A percentile compares a stretch with the other conserved stretches of the same genome.
phyloP scores from a whole-genome alignment of 2,329 filamentous ascomycete species.

The Xylaria sp. region DNA sequence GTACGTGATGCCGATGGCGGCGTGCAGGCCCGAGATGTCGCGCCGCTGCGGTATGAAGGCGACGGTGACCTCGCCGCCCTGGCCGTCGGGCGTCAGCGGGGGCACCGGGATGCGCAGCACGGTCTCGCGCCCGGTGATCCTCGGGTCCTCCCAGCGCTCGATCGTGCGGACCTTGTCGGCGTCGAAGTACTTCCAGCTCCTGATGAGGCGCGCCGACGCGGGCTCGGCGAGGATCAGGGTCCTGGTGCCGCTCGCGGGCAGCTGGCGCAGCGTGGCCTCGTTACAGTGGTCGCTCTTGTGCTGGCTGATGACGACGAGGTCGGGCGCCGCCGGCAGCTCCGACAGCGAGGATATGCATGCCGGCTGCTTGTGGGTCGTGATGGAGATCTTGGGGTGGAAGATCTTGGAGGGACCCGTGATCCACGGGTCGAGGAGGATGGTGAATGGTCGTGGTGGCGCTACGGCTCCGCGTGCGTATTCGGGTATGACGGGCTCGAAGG shows the following conservation, averaged over 20 bases:
- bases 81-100: constrained; percentile 52
- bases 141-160: constrained; percentile 50
- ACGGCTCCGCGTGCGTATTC: constrained; percentile 37
- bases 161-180: constrained; percentile 49
- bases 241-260: constrained; percentile 55
- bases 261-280: constrained; percentile 66
- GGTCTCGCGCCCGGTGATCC: constrained; percentile 37
- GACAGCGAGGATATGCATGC: constrained; percentile 58
- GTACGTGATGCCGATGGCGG: constrained; percentile 74
- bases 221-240: constrained; percentile 69
- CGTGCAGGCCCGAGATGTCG: constrained; percentile 64
- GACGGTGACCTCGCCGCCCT: constrained; percentile 71
- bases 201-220: constrained; percentile 65
- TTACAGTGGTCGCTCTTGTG: constrained; percentile 69
- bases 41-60: constrained; percentile 64
- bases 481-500: constrained; percentile 58
- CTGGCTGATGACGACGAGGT: constrained; percentile 52
- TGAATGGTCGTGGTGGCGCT: constrained; percentile 57
- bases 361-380: constrained; percentile 56
- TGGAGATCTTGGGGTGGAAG: constrained; percentile 63
- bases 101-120: constrained; percentile 55
- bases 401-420: constrained; percentile 63
- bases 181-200: constrained; percentile 70
- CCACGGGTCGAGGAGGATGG: constrained; percentile 74
- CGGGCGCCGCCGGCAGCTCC: constrained; percentile 46